These are phyloP conservation scores for Chaetoceros muelleri DNA, from an alignment of 108 stramenopile species.

Conservation along the genomic window DNA sequence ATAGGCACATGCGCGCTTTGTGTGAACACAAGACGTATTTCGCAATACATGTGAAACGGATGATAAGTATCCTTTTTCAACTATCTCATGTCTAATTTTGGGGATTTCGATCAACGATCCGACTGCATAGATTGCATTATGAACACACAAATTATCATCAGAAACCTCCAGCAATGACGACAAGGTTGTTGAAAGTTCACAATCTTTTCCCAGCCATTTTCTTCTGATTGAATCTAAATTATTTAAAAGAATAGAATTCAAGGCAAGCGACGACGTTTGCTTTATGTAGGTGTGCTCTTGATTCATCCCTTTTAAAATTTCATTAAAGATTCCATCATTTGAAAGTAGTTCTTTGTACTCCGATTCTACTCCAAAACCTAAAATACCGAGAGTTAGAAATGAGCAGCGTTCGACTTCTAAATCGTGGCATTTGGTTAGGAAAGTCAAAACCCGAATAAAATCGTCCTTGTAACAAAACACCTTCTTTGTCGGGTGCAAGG, in stretches of 20 bases:
- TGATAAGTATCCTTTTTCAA: slow-evolving; percentile 42
- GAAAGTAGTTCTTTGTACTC: slow-evolving; percentile 44
- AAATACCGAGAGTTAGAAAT: slow-evolving; percentile 55
- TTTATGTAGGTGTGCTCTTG: slow-evolving; percentile 65
- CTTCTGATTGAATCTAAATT: slow-evolving; percentile 31
- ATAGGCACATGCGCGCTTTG: slow-evolving; percentile 64
- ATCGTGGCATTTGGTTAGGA: slow-evolving; percentile 67
- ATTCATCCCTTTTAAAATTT: slow-evolving; percentile 52
- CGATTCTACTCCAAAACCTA: slow-evolving; percentile 53
- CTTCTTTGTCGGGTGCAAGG: slow-evolving; percentile 37
- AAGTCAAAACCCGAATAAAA: slow-evolving; percentile 54
- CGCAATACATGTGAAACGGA: slow-evolving; percentile 28
- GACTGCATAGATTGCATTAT: slow-evolving; percentile 48
- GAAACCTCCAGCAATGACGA: slow-evolving; percentile 20
- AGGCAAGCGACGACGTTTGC: slow-evolving; percentile 47
- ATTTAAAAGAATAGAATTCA: slow-evolving; percentile 55
- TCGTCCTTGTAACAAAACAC: slow-evolving; percentile 46
- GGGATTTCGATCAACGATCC: slow-evolving; percentile 54
- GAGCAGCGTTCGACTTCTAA: slow-evolving; percentile 78
- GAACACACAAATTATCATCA: slow-evolving; percentile 47
- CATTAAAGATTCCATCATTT: slow-evolving; percentile 49
- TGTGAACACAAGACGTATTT: slow-evolving; percentile 52
- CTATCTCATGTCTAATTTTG: slow-evolving; percentile 37
- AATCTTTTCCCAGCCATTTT: slow-evolving; percentile 33
- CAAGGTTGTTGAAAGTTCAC: slow-evolving; percentile 48